A percentile compares a stretch with the other conserved stretches of the same genome.
Conservation (phyloP, 1,139 yeast species). For the Pichia sp. region DNA sequence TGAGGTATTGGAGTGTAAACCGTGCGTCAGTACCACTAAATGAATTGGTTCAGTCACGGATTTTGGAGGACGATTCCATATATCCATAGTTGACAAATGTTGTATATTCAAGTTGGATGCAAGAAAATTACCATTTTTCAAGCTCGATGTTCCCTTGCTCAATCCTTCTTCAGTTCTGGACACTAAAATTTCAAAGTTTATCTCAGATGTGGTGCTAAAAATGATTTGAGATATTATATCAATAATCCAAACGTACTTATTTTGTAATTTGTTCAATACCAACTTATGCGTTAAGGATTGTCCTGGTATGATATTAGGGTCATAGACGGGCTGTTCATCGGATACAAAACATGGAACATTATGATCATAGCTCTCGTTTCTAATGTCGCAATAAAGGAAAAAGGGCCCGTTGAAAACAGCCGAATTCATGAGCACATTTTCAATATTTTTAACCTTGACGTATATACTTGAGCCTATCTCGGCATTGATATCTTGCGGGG, state of each 20-base stretch:
- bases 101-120: slow-evolving; percentile 30
- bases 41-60: slow-evolving; percentile 35
- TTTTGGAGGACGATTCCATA: slow-evolving; percentile 61
- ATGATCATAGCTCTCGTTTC: slow-evolving; percentile 55
- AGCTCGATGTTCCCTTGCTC: too few relatives aligned
- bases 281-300: slow-evolving; percentile 40
- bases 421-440: slow-evolving; percentile 70
- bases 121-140: slow-evolving; percentile 24
- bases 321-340: slow-evolving; percentile 51
- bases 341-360: slow-evolving; percentile 45
- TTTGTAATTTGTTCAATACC: slow-evolving; percentile 40
- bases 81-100: slow-evolving; percentile 53
- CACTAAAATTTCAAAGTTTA: slow-evolving; percentile 61
- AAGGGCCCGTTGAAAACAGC: slow-evolving; percentile 90
- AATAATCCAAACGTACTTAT: slow-evolving; percentile 63
- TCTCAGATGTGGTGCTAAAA: slow-evolving; percentile 61
- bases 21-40: slow-evolving; percentile 78
- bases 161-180: slow-evolving; percentile 35
- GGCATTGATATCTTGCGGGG: slow-evolving; percentile 13
- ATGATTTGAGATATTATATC: slow-evolving; percentile 83
- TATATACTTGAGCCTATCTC: slow-evolving; percentile 30
- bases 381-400: slow-evolving; percentile 76
- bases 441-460: slow-evolving; percentile 66
- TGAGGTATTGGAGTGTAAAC: slow-evolving; percentile 81
- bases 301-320: slow-evolving; percentile 48